Conservation (phyloP, 306 rosid genomes). For the Oemleria cerasiformis region DNA sequence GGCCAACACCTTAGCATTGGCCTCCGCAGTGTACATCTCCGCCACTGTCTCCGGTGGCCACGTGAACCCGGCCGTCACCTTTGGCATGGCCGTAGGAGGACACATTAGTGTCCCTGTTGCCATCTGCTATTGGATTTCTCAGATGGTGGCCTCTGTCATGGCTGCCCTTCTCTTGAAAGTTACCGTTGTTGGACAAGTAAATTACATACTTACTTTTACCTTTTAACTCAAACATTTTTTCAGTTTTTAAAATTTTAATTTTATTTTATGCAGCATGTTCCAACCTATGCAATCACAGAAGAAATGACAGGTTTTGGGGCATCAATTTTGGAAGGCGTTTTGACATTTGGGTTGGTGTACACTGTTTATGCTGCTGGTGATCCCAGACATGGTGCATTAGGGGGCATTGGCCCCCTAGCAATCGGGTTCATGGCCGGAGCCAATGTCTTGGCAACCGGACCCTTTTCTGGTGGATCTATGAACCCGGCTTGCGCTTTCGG, state of each 20-base stretch:
- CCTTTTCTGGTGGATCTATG: slow-evolving; percentile 86
- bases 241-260: neutral
- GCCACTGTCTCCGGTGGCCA: slow-evolving; percentile 80
- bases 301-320: slow-evolving; percentile 98
- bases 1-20: slow-evolving; percentile 55
- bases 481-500: slow-evolving; percentile 96
- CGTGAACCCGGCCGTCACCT: slow-evolving; percentile 83
- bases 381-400: slow-evolving; percentile 50
- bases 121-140: slow-evolving; percentile 72
- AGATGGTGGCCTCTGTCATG: slow-evolving; percentile 67
- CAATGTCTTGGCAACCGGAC: slow-evolving; percentile 58
- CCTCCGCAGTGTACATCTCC: slow-evolving; percentile 48
- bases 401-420: slow-evolving; percentile 50
- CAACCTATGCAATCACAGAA: slow-evolving; percentile 54
- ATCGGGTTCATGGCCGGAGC: slow-evolving; percentile 74
- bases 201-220: neutral
- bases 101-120: slow-evolving; percentile 74
- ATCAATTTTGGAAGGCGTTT: slow-evolving; percentile 66
- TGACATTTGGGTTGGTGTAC: slow-evolving; percentile 70
- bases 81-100: slow-evolving; percentile 74
- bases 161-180: slow-evolving; percentile 74
- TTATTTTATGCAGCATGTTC: slow-evolving; percentile 47
- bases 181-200: slow-evolving; percentile 70
- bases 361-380: slow-evolving; percentile 68
- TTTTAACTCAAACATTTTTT: neutral